Evolutionary conservation across 257 asterid genomes (phyloP), one percentile per base, ranked within the genome.

Genomic region (Ehretia macrophylla): DNA sequence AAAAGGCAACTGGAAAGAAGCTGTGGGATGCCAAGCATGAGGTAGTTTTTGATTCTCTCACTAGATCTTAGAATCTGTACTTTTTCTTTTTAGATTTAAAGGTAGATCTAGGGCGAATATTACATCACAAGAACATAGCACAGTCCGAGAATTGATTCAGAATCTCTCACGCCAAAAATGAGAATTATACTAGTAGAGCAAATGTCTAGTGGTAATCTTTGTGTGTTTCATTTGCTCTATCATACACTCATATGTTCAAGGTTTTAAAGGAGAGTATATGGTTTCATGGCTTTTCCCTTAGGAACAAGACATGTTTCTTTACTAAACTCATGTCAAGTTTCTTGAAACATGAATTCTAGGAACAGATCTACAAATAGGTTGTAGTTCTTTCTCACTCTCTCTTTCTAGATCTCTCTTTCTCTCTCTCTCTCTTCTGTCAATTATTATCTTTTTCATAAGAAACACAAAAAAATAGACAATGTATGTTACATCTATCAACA

Each of bases 11-110:
- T 54, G 97, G 97, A 53, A 88, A 85, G 81, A 88, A 85, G 82
- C 81, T 92, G 38, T 92, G 98, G 98, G 95, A 92, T 88, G 88
- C 93, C 40, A 88, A 88, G 76, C 98, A 92, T 75, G 98, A 92
- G 98, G 98, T 91, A 66, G 39, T n/a, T 47, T 62, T 23, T 64
- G 44, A 61, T 11, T 45, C 53, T 55, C 58, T 53, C n/a, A n/a
- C n/a, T n/a, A n/a, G n/a, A n/a, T n/a, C 51, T 58, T 47, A 35
- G 6, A 40, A 11, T 10, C 20, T 32, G 35, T 17, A n/a, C n/a
- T n/a, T n/a, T n/a, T n/a, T n/a, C n/a, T n/a, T n/a, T n/a, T n/a
- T n/a, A n/a, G n/a, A n/a, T n/a, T n/a, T n/a, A n/a, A n/a, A n/a
- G n/a, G n/a, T n/a, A n/a, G n/a, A n/a, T n/a, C n/a, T n/a, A n/a